Base-by-base conservation (phyloP, 1,284 basidiomycete species). In the Cronartium quercuum region DNA sequence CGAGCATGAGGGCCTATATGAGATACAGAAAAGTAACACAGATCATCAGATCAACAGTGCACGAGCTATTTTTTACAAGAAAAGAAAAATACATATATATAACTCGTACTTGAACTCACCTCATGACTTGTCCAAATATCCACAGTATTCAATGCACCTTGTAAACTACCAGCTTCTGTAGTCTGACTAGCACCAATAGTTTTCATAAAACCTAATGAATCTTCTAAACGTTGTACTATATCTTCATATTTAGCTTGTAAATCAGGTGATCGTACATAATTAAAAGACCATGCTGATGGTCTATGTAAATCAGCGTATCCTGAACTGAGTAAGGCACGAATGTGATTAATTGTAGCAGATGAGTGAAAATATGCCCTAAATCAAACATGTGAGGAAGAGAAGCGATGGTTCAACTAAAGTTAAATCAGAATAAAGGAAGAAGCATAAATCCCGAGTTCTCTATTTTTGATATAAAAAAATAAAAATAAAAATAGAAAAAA, bases 331-430 rank as follows among this genome's bases (percentile, higher is more conserved):
- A 97, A 86, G 2, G 89, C 88, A 21, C 95, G 90, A 76, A 98
- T 87, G 83, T 95, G 90, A 83, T 98, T 98, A 66, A 98, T 85
- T 0, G 96, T 98, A 0, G 94, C 87, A 0, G 92, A 87, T 0
- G 93, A 96, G 83, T 98, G 90, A 84, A 97, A 98, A 85, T 98
- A 98, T 3, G 95, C 93, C 78, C 91, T 92, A 77, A 44, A 10
- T 15, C 47, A 12, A 63, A 58, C 2, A 51, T 40, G 18, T 3
- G 5, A 3, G 34, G 15, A 41, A 38, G n/a, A n/a, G n/a, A 24
- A 12, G 38, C 61, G 62, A 35, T 13, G 13, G 13, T 10, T 21
- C 60, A 38, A 41, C 15, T 13, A 76, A 12, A 55, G 66, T 9
- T 64, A 37, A 38, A 35, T 29, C 42, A 64, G 69, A 21, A n/a